These are phyloP conservation scores for Fragosphaeria purpurea DNA, from an alignment of 2,329 filamentous ascomycete species.

Conservation along the genomic window DNA sequence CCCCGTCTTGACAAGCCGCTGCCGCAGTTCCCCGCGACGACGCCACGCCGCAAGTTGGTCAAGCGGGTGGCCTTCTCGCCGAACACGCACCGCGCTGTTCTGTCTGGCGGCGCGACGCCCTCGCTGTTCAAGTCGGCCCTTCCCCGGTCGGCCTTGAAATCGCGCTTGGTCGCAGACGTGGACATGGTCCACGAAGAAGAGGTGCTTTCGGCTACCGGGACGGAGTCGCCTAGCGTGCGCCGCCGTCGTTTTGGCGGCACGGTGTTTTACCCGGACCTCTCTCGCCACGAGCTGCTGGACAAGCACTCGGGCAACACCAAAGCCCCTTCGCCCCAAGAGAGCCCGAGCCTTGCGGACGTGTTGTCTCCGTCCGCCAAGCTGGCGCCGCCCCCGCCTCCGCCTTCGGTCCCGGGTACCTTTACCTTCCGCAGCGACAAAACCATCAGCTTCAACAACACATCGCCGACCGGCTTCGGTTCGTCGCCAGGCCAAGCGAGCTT, in stretches of 20 bases:
- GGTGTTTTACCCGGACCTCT: constrained; percentile 45
- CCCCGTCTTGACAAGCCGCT: constrained; percentile 40
- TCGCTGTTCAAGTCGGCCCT: constrained; percentile 44
- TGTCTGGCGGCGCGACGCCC: constrained; percentile 42
- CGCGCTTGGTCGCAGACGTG: constrained; percentile 3
- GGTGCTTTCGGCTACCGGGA: neutral
- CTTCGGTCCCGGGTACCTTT: constrained; percentile 46
- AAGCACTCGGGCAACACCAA: neutral
- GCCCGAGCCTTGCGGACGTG: neutral
- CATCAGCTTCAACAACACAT: constrained; percentile 43
- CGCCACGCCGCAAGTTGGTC: constrained; percentile 53
- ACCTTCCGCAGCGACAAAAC: constrained; percentile 58
- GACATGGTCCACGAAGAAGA: neutral
- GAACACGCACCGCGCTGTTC: constrained; percentile 44
- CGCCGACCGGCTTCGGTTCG: constrained; percentile 43
- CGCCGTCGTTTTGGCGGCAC: constrained; percentile 18
- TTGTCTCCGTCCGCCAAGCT: constrained; percentile 11
- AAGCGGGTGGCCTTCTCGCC: constrained; percentile 79
- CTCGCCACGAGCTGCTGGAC: constrained; percentile 17
- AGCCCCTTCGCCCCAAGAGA: no score
- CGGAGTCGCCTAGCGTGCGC: constrained; percentile 8
- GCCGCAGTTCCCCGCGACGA: constrained; percentile 45
- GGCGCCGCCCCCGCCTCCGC: constrained; percentile 16
- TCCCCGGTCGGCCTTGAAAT: constrained; percentile 30
- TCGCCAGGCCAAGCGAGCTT: constrained; percentile 50